Conservation (phyloP, 345 rosid genomes). For the Acer campestre region DNA sequence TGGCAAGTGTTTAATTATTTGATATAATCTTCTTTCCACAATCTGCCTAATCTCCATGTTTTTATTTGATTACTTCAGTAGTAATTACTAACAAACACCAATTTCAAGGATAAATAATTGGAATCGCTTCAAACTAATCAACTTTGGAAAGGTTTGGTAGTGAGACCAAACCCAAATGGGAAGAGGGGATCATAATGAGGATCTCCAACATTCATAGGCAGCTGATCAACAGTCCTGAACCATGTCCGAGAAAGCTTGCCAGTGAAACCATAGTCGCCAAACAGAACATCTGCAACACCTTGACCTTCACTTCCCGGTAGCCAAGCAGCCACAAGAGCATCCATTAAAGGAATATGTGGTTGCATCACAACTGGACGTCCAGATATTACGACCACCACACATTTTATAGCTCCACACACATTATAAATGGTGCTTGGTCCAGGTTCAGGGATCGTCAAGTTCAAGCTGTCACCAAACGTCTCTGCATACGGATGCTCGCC, state of each 20-base stretch:
- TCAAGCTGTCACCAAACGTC: slow-evolving; percentile 44
- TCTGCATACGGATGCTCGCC: slow-evolving; percentile 54
- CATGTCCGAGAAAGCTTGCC: slow-evolving; percentile 61
- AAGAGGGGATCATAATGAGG: slow-evolving; percentile 58
- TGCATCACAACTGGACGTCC: slow-evolving; percentile 50
- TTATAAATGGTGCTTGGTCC: slow-evolving; percentile 41
- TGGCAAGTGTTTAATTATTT: no score
- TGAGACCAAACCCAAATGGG: slow-evolving; percentile 63
- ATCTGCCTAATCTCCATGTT: no score
- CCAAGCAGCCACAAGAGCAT: slow-evolving; percentile 56
- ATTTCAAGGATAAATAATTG: background rate
- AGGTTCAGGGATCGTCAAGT: slow-evolving; percentile 40
- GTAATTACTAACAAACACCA: no score
- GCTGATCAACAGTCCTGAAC: slow-evolving; percentile 65
- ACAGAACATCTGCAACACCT: slow-evolving; percentile 52
- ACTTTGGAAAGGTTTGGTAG: slow-evolving; percentile 25
- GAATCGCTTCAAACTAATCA: background rate
- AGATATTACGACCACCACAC: slow-evolving; percentile 40
- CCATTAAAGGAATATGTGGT: slow-evolving; percentile 32
- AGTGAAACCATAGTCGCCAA: slow-evolving; percentile 53
- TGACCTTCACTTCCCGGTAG: slow-evolving; percentile 62
- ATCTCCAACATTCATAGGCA: slow-evolving; percentile 72
- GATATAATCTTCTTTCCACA: no score
- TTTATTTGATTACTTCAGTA: background rate
- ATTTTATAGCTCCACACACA: slow-evolving; percentile 42